A percentile compares a stretch with the other conserved stretches of the same genome.
Evolutionary conservation across 805 yeast species (phyloP).

Genomic region (Suhomyces xylopsoci): DNA sequence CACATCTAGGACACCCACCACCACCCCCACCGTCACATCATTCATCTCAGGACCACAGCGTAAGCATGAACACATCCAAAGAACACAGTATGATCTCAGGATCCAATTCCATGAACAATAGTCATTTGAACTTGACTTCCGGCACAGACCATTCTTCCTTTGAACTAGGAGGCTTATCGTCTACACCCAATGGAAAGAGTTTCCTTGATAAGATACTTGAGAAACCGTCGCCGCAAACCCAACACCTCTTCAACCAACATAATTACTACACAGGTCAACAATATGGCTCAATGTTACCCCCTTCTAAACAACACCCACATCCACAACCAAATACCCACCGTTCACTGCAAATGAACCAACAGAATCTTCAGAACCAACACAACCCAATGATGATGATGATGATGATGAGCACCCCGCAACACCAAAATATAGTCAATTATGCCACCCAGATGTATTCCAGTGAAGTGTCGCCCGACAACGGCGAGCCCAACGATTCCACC

Average conservation of each 20-base stretch:
- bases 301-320: constrained; percentile 13
- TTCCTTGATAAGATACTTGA: constrained; percentile 39
- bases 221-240: constrained; percentile 34
- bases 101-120: constrained; percentile 27
- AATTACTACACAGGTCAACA: constrained; percentile 11
- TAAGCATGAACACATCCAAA: constrained; percentile 17
- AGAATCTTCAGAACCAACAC: constrained; percentile 13
- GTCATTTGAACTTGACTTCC: constrained; percentile 32
- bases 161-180: constrained; percentile 35
- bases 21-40: constrained; percentile 1
- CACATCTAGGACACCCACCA: neutral
- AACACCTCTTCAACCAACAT: constrained; percentile 14
- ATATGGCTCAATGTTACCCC: constrained; percentile 31
- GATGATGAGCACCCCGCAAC: constrained; percentile 46
- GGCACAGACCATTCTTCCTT: constrained; percentile 39
- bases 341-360: constrained; percentile 7
- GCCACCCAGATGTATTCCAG: constrained; percentile 14
- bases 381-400: constrained; percentile 22
- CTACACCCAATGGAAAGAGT: constrained; percentile 41
- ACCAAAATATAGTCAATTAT: constrained; percentile 27
- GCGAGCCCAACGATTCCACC: constrained; percentile 1
- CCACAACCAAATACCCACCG: neutral
- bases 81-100: constrained; percentile 31
- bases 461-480: constrained; percentile 15
- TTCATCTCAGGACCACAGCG: constrained; percentile 5